A percentile compares a stretch with the other conserved stretches of the same genome.
phyloP scores from a whole-genome alignment of 768 basidiomycete species.

The Boletus fagicola region DNA sequence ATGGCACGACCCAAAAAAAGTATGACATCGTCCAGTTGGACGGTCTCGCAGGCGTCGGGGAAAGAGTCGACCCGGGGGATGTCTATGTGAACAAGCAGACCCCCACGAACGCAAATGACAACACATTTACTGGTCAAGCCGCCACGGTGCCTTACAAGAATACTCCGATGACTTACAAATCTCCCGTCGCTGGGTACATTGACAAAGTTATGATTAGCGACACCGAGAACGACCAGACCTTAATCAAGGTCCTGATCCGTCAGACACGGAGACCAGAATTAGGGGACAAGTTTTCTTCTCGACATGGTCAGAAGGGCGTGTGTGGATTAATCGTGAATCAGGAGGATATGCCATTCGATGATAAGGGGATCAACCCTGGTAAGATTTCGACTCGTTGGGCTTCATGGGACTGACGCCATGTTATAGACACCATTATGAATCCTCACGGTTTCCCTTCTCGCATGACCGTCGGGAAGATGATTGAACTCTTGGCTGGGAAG shows the following conservation, averaged over 20 bases:
- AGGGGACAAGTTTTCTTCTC: conserved; percentile 97
- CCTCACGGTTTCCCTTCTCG: conserved; percentile 99
- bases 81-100: conserved; percentile 97
- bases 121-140: conserved; percentile 81
- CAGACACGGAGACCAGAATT: conserved; percentile 96
- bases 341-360: conserved; percentile 99
- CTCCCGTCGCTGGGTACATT: conserved; percentile 88
- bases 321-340: conserved; percentile 99
- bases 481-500: conserved; percentile 95
- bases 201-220: conserved; percentile 99
- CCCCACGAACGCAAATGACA: conserved; percentile 91
- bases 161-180: conserved; percentile 89
- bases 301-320: conserved; percentile 99
- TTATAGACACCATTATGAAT: conserved; percentile 96
- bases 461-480: conserved; percentile 99
- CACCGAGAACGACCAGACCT: conserved; percentile 92
- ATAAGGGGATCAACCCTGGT: conserved; percentile 94
- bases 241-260: conserved; percentile 96
- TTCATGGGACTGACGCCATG: conserved; percentile 14
- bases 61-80: conserved; percentile 88
- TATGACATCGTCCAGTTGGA: conserved; percentile 91
- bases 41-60: conserved; percentile 93
- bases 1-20: conserved; percentile 73
- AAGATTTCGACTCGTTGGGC: conserved; percentile 20
- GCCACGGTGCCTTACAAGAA: conserved; percentile 88